Percentiles rank a stretch among this genome's conserved stretches.
These are phyloP conservation scores for Verticillium nubilum DNA, from an alignment of 2,329 filamentous ascomycete species.

Conservation along the genomic window DNA sequence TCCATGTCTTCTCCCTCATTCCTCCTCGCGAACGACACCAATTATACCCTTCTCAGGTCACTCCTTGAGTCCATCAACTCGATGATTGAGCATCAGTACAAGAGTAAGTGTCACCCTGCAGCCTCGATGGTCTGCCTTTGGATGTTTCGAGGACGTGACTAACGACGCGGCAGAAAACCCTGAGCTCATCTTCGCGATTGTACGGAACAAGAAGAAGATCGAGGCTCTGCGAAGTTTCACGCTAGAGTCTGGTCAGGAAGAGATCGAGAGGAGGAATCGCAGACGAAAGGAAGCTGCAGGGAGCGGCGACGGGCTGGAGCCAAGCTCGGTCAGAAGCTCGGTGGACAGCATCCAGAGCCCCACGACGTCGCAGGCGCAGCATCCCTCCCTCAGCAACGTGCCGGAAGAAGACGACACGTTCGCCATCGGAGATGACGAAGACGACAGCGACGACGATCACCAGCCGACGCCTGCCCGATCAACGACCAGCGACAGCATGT, in stretches of 20 bases:
- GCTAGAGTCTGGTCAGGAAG: constrained; percentile 84
- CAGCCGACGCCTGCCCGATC: constrained; percentile 55
- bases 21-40: constrained; percentile 84
- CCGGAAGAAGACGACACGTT: constrained; percentile 67
- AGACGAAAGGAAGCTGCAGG: constrained; percentile 58
- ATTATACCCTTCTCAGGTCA: constrained; percentile 74
- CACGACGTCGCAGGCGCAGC: constrained; percentile 44
- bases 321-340: constrained; percentile 52
- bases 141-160: not conserved
- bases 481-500: constrained; percentile 58
- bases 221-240: constrained; percentile 84
- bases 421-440: constrained; percentile 81
- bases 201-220: constrained; percentile 77
- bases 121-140: not conserved
- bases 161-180: constrained; percentile 57
- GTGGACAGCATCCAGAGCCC: constrained; percentile 65
- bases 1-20: constrained; percentile 95
- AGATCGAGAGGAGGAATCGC: constrained; percentile 76
- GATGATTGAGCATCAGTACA: constrained; percentile 83
- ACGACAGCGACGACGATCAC: constrained; percentile 44
- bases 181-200: constrained; percentile 71
- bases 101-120: constrained; percentile 46
- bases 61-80: constrained; percentile 85
- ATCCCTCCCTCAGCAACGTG: constrained; percentile 65
- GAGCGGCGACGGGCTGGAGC: constrained; percentile 43